These are phyloP conservation scores for Lizonia empirigonia DNA, from an alignment of 2,329 filamentous ascomycete species.

Conservation along the genomic window DNA sequence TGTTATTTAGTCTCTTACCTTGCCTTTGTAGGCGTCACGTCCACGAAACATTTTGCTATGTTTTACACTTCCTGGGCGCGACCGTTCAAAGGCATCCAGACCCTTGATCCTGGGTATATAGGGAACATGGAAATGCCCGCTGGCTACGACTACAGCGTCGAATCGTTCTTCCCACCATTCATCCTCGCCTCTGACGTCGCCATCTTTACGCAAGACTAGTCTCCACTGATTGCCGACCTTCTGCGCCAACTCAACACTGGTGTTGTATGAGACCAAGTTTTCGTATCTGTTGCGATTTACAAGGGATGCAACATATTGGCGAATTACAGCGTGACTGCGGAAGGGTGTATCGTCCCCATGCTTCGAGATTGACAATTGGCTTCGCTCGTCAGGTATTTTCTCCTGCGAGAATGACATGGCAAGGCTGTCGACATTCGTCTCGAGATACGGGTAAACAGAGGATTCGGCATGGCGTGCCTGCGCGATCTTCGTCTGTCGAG, in stretches of 20 bases:
- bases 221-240: constrained; percentile 55
- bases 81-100: constrained; percentile 55
- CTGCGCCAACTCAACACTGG: constrained; percentile 65
- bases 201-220: constrained; percentile 58
- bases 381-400: constrained; percentile 55
- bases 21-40: constrained; percentile 52
- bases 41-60: constrained; percentile 63
- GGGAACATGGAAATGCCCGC: constrained; percentile 65
- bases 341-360: constrained; percentile 67
- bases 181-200: constrained; percentile 48
- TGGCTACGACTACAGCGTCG: constrained; percentile 66
- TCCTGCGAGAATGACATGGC: constrained; percentile 68
- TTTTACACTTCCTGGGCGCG: constrained; percentile 56
- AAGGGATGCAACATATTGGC: constrained; percentile 60
- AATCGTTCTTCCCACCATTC: constrained; percentile 69
- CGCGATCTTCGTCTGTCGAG: constrained; percentile 19
- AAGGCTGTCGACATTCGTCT: constrained; percentile 66
- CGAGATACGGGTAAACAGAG: constrained; percentile 64
- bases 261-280: constrained; percentile 60
- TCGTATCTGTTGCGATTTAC: constrained; percentile 61
- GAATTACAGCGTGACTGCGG: constrained; percentile 64
- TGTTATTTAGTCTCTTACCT: constrained; percentile 42
- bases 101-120: constrained; percentile 60
- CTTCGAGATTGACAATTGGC: constrained; percentile 48
- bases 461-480: constrained; percentile 35